Evolutionary conservation across 345 rosid species (phyloP), one percentile per base, ranked within the genome.

Genomic region (Moringa oleifera): DNA sequence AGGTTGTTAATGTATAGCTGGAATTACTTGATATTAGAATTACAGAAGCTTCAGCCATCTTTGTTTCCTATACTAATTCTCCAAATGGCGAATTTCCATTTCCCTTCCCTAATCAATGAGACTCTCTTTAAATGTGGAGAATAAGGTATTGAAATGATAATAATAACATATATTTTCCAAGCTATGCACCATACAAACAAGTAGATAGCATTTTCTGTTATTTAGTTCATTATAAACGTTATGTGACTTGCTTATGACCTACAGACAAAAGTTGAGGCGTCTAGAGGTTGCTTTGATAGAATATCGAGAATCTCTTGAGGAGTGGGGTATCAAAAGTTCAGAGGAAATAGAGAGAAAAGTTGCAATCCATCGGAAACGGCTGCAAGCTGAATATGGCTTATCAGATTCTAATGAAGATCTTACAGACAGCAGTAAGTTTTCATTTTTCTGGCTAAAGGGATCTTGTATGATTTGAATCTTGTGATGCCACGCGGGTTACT

Each of bases 331-430:
- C 46, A 89, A 81, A 77, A 87, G 60, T 68, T 57, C 79, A 5
- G 98, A 85, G 68, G 99, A 95, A 80, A 87, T 91, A 24, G 99
- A 95, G 80, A 89, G 77, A 67, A 91, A 83, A 81, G 94, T 95
- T 56, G 82, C 87, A 66, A 61, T 69, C 56, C 86, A 81, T 55
- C 78, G 98, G 69, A 91, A 84, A 76, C 77, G 80, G 74, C 91
- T 95, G 31, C 85, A 87, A 71, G 76, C 81, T 63, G 97, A 91
- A 20, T 82, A 75, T 75, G 97, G 98, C 57, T 73, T 86, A 59
- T 77, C 77, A 52, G 69, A 65, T 57, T 66, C 78, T 17, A 67
- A 65, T 61, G 77, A 77, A 53, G 80, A 77, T 57, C 59, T 57
- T 31, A 45, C 76, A 24, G 72, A 70, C 69, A 85, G 73, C 68